These are phyloP conservation scores for Physcomitrellopsis africana DNA, from an alignment of 225 moss, liverwort and hornwort genomes.

Conservation along the genomic window DNA sequence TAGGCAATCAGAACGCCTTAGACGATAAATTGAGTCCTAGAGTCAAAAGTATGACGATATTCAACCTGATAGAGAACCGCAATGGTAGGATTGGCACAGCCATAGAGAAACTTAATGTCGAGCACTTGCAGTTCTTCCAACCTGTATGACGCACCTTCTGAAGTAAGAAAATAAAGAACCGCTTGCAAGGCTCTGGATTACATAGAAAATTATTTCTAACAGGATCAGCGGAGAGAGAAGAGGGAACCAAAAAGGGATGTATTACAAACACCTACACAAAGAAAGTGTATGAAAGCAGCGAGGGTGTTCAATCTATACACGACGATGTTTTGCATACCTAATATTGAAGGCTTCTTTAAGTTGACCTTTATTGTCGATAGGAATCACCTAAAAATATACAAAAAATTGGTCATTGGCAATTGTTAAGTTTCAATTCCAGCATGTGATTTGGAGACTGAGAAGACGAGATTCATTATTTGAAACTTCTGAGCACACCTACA, in stretches of 20 bases:
- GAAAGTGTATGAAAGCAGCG: slow-evolving; percentile 9
- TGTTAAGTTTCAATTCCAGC: slow-evolving; percentile 8
- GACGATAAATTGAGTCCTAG: background rate
- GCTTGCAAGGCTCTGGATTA: slow-evolving; percentile 18
- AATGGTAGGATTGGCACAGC: slow-evolving; percentile 96
- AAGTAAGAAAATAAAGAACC: slow-evolving; percentile 12
- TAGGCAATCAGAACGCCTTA: background rate
- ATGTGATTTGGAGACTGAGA: slow-evolving; percentile 3
- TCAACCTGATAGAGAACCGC: slow-evolving; percentile 97
- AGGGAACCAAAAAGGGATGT: background rate
- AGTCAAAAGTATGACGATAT: slow-evolving; percentile 17
- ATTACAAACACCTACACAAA: background rate
- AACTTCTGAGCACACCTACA: background rate
- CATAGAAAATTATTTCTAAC: background rate
- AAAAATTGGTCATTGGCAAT: slow-evolving; percentile 7
- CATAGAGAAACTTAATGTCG: slow-evolving; percentile 97
- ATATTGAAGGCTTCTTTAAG: slow-evolving; percentile 98
- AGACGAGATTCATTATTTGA: background rate
- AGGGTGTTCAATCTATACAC: background rate
- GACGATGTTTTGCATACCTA: slow-evolving; percentile 49
- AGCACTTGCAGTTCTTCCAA: slow-evolving; percentile 98
- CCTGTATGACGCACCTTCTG: slow-evolving; percentile 47
- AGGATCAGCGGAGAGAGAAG: background rate
- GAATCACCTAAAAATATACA: slow-evolving; percentile 74
- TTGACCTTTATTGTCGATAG: slow-evolving; percentile 96